Base-by-base conservation (phyloP, 345 rosid species). In the Raphanus raphanistrum region DNA sequence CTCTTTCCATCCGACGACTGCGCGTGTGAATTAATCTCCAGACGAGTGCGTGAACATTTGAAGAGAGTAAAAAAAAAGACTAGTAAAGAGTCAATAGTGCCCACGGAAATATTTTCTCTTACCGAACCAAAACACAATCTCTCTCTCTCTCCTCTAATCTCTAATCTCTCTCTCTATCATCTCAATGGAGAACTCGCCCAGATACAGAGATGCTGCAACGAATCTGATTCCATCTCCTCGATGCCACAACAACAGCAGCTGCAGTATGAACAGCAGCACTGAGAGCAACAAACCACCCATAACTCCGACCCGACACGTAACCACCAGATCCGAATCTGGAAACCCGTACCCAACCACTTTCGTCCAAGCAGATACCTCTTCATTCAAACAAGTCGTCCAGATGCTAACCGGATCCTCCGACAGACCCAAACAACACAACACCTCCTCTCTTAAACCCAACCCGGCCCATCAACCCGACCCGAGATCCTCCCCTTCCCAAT, bases 321-420 rank as follows among this genome's bases (percentile, higher is more conserved):
- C 90, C 29, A 82, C 89, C 67, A 89, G 98, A 90, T 90, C 97
- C 86, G 99, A 95, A 55, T 77, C 94, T 29, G 82, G 85, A 0
- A 90, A 84, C 83, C 97, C 98, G 0, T 95, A 87, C 86, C 99
- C 99, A 48, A 95, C 97, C 16, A 95, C 99, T 52, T 95, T 95
- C 81, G 99, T 95, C 60, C 97, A 95, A 80, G 99, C 99, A 0
- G 98, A 95, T 55, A 85, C 94, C 29, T 83, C 96, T 63, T 88
- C 98, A 21, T 95, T 95, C 88, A 95, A 95, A 59, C 98, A 92
- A 81, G 99, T 95, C 31, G 99, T 95, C 70, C 99, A 95, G 80
- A 88, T 95, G 98, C 85, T 95, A 17, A 95, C 99, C 62, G 99
- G 99, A 80, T 91, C 98, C 67, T 82, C 94, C 52, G 85, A 83